Percentiles rank a stretch among this genome's conserved stretches.
phyloP scores from a whole-genome alignment of 176 grass and related monocot species.

The Eleusine indica region DNA sequence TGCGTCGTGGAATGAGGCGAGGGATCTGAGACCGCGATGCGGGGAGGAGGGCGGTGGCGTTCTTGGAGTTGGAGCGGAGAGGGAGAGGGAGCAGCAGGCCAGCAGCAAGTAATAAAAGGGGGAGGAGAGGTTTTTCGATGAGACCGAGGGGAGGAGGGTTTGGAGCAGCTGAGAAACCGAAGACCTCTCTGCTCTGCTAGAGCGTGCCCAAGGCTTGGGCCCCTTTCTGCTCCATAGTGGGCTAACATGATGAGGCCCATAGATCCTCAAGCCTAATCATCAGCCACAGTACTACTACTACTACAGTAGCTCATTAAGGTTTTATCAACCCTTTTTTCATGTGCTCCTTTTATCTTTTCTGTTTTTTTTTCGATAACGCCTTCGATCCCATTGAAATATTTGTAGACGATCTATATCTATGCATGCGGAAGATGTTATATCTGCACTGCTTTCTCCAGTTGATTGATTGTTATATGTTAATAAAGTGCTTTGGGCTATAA shows the following conservation, averaged over 20 bases:
- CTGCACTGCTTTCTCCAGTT: too few relatives aligned
- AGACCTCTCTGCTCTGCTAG: not conserved
- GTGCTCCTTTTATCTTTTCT: too few relatives aligned
- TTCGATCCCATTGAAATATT: too few relatives aligned
- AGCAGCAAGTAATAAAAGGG: conserved; percentile 11
- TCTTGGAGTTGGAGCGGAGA: conserved; percentile 23
- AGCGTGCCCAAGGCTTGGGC: not conserved
- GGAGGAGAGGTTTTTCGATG: conserved; percentile 50
- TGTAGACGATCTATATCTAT: too few relatives aligned
- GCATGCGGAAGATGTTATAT: too few relatives aligned
- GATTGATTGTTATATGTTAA: too few relatives aligned
- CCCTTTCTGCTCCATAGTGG: not conserved
- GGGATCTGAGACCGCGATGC: conserved; percentile 35
- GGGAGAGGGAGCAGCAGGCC: not conserved
- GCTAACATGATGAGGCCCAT: not conserved
- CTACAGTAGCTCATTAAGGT: too few relatives aligned
- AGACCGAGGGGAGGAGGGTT: conserved; percentile 46
- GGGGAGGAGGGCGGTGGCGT: not conserved
- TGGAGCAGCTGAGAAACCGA: conserved; percentile 49
- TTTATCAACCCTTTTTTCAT: too few relatives aligned
- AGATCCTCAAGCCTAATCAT: not conserved
- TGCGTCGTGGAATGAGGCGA: conserved; percentile 24
- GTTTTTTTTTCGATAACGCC: too few relatives aligned
- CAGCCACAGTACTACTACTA: too few relatives aligned
- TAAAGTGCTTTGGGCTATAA: too few relatives aligned